Conservation (phyloP, 1,139 yeast species). For the Yamadazyma triangularis region DNA sequence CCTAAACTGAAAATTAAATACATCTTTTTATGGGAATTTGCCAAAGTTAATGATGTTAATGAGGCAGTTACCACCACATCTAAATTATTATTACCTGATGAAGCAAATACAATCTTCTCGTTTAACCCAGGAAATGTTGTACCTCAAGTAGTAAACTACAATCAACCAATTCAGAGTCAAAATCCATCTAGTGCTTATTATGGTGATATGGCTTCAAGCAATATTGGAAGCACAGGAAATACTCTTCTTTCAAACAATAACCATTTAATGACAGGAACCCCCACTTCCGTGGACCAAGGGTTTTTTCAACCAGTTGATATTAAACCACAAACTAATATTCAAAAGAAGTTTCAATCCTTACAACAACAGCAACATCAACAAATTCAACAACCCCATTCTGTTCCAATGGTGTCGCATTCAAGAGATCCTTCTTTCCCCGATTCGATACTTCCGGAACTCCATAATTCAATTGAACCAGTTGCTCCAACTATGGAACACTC, state of each 20-base stretch:
- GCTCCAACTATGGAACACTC: too few species aligned
- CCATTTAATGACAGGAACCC: neutral
- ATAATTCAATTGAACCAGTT: neutral
- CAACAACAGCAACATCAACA: slow-evolving; percentile 8
- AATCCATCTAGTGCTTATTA: neutral
- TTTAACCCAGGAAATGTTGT: slow-evolving; percentile 6
- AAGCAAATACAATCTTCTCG: neutral
- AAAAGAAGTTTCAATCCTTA: slow-evolving; percentile 20
- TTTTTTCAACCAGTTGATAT: slow-evolving; percentile 2
- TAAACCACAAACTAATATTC: slow-evolving; percentile 19
- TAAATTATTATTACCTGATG: slow-evolving; percentile 28
- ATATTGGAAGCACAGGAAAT: neutral
- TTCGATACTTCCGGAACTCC: neutral
- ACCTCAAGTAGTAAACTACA: slow-evolving; percentile 15
- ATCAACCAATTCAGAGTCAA: neutral
- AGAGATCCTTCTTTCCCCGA: neutral
- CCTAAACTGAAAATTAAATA: slow-evolving; percentile 41
- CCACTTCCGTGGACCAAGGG: neutral
- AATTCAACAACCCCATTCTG: too few species aligned
- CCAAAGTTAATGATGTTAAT: slow-evolving; percentile 34
- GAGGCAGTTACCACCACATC: slow-evolving; percentile 38
- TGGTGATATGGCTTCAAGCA: neutral
- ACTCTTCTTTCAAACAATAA: neutral
- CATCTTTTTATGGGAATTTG: slow-evolving; percentile 58
- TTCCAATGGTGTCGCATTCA: neutral